Evolutionary conservation across 2,329 filamentous ascomycete species (phyloP).

Genomic region (Cytospora mali): DNA sequence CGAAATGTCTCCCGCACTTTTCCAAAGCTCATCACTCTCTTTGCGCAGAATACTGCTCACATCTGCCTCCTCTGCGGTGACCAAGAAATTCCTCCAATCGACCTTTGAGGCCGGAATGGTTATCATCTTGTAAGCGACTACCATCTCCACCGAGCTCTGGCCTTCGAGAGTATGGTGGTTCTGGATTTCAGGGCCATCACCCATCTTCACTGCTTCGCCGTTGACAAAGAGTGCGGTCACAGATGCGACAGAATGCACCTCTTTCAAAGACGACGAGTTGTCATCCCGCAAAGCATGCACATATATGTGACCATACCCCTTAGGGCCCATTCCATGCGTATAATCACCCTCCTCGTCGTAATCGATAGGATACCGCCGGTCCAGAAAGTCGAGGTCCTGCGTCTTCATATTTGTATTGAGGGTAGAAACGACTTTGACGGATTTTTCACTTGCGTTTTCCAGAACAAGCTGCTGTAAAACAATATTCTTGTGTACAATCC

Average conservation of each 20-base stretch:
- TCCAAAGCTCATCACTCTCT: slow-evolving; percentile 2
- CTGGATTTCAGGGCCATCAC: background rate
- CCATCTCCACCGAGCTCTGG: background rate
- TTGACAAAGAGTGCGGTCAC: background rate
- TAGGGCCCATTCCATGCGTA: background rate
- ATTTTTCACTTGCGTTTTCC: background rate
- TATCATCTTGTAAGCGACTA: slow-evolving; percentile 13
- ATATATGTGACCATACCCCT: background rate
- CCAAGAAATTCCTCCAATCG: slow-evolving; percentile 11
- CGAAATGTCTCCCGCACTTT: background rate
- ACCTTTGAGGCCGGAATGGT: background rate
- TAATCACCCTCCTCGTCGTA: background rate
- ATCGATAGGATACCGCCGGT: background rate
- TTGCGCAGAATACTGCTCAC: background rate
- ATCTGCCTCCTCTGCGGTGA: slow-evolving; percentile 2
- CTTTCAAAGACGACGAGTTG: too few species aligned
- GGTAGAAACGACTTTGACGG: background rate
- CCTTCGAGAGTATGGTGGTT: background rate
- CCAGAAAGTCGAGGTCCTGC: slow-evolving; percentile 10
- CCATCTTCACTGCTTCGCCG: background rate
- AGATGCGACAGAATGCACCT: background rate
- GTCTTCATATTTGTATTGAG: background rate
- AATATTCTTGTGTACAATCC: slow-evolving; percentile 1
- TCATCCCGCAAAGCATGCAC: background rate
- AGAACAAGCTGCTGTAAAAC: slow-evolving; percentile 12